These are phyloP conservation scores for Termitomyces eurrhizus DNA, from an alignment of 768 basidiomycete genomes.

Conservation along the genomic window DNA sequence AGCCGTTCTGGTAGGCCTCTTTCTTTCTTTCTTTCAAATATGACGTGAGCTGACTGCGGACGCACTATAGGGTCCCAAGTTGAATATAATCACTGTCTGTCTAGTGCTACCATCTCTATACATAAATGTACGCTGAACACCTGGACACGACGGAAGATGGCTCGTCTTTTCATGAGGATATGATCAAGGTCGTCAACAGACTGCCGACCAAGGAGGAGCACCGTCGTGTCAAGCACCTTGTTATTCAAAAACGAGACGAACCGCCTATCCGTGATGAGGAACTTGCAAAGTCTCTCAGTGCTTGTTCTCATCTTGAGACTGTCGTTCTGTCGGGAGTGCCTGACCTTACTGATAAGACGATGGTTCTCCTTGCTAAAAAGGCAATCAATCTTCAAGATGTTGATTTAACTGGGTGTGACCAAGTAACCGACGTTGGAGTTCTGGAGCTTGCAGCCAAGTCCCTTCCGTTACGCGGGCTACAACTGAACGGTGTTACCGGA, in stretches of 20 bases:
- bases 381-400: slow-evolving; percentile 70
- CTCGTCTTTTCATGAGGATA: slow-evolving; percentile 46
- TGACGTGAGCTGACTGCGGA: neutral
- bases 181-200: slow-evolving; percentile 56
- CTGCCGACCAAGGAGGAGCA: slow-evolving; percentile 59
- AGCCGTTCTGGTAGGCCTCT: neutral
- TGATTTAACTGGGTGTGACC: slow-evolving; percentile 70
- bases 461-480: slow-evolving; percentile 68
- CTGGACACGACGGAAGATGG: slow-evolving; percentile 24
- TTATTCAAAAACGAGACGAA: slow-evolving; percentile 40
- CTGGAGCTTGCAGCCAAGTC: slow-evolving; percentile 66
- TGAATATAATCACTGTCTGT: slow-evolving; percentile 14
- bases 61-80: neutral
- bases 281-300: slow-evolving; percentile 50
- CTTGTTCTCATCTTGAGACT: slow-evolving; percentile 64
- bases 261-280: slow-evolving; percentile 51
- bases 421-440: slow-evolving; percentile 76
- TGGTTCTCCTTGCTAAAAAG: slow-evolving; percentile 56
- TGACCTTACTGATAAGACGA: slow-evolving; percentile 64
- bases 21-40: neutral
- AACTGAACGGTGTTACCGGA: slow-evolving; percentile 64
- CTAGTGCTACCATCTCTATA: slow-evolving; percentile 4
- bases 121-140: slow-evolving; percentile 21
- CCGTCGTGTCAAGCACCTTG: slow-evolving; percentile 55
- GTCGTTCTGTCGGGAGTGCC: slow-evolving; percentile 66